Percentiles rank a stretch among this genome's conserved stretches.
These are phyloP conservation scores for Phylloporus scabripes DNA, from an alignment of 768 basidiomycete species.

Conservation along the genomic window DNA sequence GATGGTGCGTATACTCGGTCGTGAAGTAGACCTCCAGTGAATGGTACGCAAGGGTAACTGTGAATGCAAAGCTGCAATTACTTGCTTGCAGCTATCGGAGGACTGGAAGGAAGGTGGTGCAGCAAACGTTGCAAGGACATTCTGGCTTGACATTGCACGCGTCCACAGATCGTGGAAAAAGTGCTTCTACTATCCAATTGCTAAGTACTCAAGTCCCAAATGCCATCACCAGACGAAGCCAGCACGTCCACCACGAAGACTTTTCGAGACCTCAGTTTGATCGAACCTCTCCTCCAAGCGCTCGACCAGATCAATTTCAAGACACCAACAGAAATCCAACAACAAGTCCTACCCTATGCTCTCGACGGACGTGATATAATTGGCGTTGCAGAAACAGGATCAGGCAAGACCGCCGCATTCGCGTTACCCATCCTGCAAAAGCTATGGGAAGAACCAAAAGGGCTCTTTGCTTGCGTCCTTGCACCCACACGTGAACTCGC, in stretches of 20 bases:
- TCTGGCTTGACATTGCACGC: constrained; percentile 36
- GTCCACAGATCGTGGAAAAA: constrained; percentile 14
- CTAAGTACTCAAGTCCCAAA: constrained; percentile 24
- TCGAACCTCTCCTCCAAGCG: constrained; percentile 83
- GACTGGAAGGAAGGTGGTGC: constrained; percentile 57
- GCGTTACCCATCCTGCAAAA: constrained; percentile 94
- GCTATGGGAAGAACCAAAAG: constrained; percentile 92
- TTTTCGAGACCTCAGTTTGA: constrained; percentile 84
- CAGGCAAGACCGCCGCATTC: constrained; percentile 97
- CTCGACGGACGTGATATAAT: constrained; percentile 93
- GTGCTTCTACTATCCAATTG: background rate
- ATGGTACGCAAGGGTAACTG: constrained; percentile 84
- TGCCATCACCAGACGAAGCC: constrained; percentile 65
- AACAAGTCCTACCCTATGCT: constrained; percentile 78
- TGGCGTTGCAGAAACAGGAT: constrained; percentile 96
- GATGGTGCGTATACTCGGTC: constrained; percentile 75
- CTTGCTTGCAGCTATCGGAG: constrained; percentile 70
- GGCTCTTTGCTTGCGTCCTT: constrained; percentile 87
- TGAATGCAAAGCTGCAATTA: constrained; percentile 55
- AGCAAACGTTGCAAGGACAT: constrained; percentile 64
- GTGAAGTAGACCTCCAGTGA: constrained; percentile 81
- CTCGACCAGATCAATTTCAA: constrained; percentile 78
- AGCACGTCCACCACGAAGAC: constrained; percentile 42
- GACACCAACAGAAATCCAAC: constrained; percentile 87
- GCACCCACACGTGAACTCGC: constrained; percentile 98